phyloP scores from a whole-genome alignment of 2,329 filamentous ascomycete genomes.

The Chlorencoelia australis region DNA sequence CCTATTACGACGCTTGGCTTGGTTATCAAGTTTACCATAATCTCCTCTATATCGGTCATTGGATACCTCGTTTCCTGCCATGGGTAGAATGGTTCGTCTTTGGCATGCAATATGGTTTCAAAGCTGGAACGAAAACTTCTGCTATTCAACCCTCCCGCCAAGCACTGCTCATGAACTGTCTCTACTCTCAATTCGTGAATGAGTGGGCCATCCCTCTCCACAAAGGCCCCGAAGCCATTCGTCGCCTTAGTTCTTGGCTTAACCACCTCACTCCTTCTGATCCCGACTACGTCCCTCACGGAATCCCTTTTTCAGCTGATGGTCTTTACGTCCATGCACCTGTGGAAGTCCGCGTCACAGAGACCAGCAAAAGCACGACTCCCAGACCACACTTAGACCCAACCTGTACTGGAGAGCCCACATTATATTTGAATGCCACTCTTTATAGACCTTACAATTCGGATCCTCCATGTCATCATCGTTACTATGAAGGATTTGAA shows the following conservation, averaged over 20 bases:
- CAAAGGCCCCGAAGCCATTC: constrained; percentile 79
- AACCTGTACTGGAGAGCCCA: constrained; percentile 56
- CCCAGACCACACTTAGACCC: constrained; percentile 61
- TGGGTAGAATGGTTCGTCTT: constrained; percentile 96
- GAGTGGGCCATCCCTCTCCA: constrained; percentile 90
- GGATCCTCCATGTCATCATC: constrained; percentile 64
- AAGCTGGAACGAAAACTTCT: constrained; percentile 53
- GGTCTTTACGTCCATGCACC: constrained; percentile 82
- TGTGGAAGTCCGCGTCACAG: constrained; percentile 78
- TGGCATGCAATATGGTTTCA: constrained; percentile 93
- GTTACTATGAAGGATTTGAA: constrained; percentile 86
- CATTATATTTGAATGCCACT: constrained; percentile 82
- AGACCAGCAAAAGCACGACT: constrained; percentile 42
- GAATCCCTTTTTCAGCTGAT: constrained; percentile 72
- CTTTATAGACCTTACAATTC: constrained; percentile 73
- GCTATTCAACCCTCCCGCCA: constrained; percentile 71
- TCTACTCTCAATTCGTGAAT: constrained; percentile 98
- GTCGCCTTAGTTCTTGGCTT: constrained; percentile 77
- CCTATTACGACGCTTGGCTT: constrained; percentile 71
- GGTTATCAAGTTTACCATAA: constrained; percentile 92
- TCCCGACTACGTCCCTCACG: constrained; percentile 49
- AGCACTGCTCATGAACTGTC: constrained; percentile 88
- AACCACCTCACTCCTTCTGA: constrained; percentile 53
- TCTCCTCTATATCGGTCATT: constrained; percentile 70
- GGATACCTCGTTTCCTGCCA: constrained; percentile 68